These are phyloP conservation scores for Chenopodium suecicum DNA, from an alignment of 148 eudicot genomes.

Conservation along the genomic window DNA sequence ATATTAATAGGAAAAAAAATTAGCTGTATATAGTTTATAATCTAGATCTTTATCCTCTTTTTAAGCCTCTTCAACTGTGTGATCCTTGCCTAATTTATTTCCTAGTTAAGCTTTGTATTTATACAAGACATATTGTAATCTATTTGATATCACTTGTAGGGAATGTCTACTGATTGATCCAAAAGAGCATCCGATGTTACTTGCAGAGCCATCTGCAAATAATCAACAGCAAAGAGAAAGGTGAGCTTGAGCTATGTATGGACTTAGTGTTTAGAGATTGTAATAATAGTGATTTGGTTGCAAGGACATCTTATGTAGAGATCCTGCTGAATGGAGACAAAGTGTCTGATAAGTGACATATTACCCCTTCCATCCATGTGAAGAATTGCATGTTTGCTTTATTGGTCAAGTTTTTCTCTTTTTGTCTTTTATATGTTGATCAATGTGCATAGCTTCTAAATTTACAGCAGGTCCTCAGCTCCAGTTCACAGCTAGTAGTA, in stretches of 20 bases:
- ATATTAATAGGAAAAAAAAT: background rate
- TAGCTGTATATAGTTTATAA: background rate
- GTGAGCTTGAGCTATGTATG: constrained; percentile 39
- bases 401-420: background rate
- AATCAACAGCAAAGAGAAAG: constrained; percentile 92
- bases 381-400: background rate
- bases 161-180: constrained; percentile 92
- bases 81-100: constrained; percentile 7
- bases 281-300: background rate
- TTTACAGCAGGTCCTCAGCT: background rate
- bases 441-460: background rate
- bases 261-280: background rate
- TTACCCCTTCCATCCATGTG: background rate
- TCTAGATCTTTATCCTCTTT: background rate
- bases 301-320: no score
- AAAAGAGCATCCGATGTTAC: constrained; percentile 93
- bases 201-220: constrained; percentile 90
- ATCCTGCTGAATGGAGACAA: no score
- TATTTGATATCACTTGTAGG: constrained; percentile 41
- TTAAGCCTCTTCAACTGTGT: background rate
- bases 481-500: background rate
- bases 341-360: background rate
- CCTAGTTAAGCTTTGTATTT: background rate
- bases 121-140: background rate
- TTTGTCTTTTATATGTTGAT: background rate